A percentile compares a stretch with the other conserved stretches of the same genome.
Evolutionary conservation across 257 asterid species (phyloP).

Genomic region (Solanum arcanum): DNA sequence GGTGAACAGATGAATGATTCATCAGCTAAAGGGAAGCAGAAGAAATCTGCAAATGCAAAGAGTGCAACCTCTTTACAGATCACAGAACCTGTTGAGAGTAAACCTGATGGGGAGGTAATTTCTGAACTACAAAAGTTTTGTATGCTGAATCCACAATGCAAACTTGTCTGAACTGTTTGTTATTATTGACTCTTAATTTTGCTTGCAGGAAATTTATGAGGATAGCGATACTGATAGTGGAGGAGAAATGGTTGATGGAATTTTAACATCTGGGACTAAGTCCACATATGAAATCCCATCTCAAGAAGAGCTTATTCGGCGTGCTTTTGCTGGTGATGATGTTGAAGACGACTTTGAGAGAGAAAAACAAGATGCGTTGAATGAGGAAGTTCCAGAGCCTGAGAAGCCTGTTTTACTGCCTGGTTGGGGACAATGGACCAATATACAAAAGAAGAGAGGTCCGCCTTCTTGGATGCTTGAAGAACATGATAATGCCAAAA

Average conservation of each 20-base stretch:
- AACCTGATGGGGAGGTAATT: constrained; percentile 43
- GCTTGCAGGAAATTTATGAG: constrained; percentile 31
- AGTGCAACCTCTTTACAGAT: constrained; percentile 9
- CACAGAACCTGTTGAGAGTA: constrained; percentile 9
- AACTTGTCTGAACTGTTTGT: neutral
- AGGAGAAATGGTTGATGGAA: constrained; percentile 90
- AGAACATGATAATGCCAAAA: constrained; percentile 68
- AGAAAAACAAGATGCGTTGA: constrained; percentile 61
- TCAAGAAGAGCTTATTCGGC: constrained; percentile 79
- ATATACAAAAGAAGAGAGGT: constrained; percentile 72
- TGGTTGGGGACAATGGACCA: constrained; percentile 99
- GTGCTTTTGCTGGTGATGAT: constrained; percentile 96
- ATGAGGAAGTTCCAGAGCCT: constrained; percentile 84
- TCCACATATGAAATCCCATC: constrained; percentile 71
- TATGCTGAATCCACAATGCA: neutral
- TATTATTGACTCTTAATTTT: neutral
- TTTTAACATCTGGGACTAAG: constrained; percentile 55
- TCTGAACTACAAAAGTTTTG: neutral
- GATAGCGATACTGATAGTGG: constrained; percentile 56
- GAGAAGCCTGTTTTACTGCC: constrained; percentile 73
- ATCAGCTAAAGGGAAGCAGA: constrained; percentile 22
- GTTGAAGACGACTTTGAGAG: constrained; percentile 81
- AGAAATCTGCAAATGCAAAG: constrained; percentile 8
- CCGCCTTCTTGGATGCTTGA: constrained; percentile 75
- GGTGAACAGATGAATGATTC: constrained; percentile 29